Evolutionary conservation across 305 asterid genomes (phyloP), one percentile per base, ranked within the genome.

Genomic region (Rubia balearica): DNA sequence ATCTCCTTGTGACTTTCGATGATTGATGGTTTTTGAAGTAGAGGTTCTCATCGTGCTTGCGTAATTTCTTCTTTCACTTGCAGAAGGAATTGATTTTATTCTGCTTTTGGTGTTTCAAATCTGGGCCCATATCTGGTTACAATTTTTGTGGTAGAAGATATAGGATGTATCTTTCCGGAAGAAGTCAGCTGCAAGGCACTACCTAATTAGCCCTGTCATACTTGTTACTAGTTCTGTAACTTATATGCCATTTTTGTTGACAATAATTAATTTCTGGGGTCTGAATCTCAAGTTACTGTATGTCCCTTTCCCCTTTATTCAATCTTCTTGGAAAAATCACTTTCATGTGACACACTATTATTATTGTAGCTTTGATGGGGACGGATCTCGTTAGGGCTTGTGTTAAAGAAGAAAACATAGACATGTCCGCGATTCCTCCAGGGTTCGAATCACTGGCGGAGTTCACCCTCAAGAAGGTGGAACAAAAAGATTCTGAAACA

Each of bases 401-500:
- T 74, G 80, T 81, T 66, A 86, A 90, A 80, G 96, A 88, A 70
- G 97, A 93, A 76, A 80, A 81, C 80, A 83, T 89, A 92, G 90
- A 89, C 51, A 79, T 83, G 40, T 73, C 92, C 69, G 75, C 90
- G 63, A 87, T 92, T 69, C 98, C 98, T 30, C 95, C 98, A 68
- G 97, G 97, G 70, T 93, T 93, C 74, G 98, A 93, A 86, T 84
- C 96, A 67, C 82, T 90, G 73, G 85, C 78, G 38, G 88, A 92
- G 70, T 85, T 89, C 81, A 81, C 84, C 74, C 71, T 84, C 30
- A 89, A 86, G 80, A 90, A 79, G 83, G 82, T 76, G 73, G 87
- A 83, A 65, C 76, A 73, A 73, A 77, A 81, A 65, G 84, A 68
- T 69, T 79, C 83, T 74, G 88, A 75, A 70, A 61, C 80, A 63